Conservation (phyloP, 495 filamentous ascomycete species). For the Amphirosellinia nigrospora region DNA sequence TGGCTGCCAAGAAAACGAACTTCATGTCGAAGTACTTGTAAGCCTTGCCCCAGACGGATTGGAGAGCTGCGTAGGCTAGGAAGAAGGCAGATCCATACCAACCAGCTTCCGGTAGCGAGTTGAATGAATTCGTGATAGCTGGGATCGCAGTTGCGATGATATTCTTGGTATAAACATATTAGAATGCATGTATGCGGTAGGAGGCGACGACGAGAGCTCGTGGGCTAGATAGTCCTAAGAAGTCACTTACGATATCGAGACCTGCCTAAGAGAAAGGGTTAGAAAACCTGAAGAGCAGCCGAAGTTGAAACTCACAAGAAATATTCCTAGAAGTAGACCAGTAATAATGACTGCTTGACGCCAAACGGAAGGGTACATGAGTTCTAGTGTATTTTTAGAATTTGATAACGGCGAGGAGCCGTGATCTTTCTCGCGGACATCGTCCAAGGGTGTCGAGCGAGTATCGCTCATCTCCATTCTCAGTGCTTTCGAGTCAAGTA, state of each 20-base stretch:
- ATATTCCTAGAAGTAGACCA: conserved; percentile 11
- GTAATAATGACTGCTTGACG: not conserved
- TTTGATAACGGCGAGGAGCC: not conserved
- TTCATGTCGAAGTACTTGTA: conserved; percentile 63
- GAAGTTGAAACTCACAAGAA: not conserved
- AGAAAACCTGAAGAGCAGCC: not conserved
- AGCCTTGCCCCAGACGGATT: conserved; percentile 58
- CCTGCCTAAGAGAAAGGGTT: not conserved
- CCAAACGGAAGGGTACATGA: conserved; percentile 1
- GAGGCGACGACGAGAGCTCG: too few species aligned
- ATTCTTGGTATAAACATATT: not conserved
- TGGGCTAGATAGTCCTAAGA: too few species aligned
- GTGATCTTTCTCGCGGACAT: not conserved
- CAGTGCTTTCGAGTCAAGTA: too few species aligned
- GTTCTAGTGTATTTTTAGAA: not conserved
- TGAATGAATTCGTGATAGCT: conserved; percentile 56
- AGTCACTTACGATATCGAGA: conserved; percentile 1
- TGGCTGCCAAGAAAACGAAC: conserved; percentile 51
- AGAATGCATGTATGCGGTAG: too few species aligned
- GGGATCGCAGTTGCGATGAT: conserved; percentile 52
- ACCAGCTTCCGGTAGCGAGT: conserved; percentile 50
- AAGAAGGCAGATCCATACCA: conserved; percentile 66
- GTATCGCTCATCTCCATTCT: too few species aligned
- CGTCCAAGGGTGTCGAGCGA: not conserved
- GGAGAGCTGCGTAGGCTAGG: conserved; percentile 59